phyloP scores from a whole-genome alignment of 179 eudicot species.

The Beta corolliflora region DNA sequence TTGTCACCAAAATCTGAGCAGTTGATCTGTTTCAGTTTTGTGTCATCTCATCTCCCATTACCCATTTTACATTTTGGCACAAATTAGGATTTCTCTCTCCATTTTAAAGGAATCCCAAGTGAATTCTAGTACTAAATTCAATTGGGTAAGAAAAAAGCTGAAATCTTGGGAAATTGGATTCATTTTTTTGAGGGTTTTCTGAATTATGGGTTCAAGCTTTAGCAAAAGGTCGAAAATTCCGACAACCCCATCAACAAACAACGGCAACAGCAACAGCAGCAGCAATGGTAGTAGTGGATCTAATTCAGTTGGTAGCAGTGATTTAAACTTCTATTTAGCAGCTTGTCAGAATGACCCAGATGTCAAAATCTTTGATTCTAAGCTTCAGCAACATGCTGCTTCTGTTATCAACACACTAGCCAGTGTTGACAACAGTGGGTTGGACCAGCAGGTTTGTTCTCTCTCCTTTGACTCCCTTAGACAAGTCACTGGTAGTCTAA shows the following conservation, averaged over 20 bases:
- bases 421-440: slow-evolving; percentile 9
- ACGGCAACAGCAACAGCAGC: background rate
- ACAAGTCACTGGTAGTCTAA: slow-evolving; percentile 41
- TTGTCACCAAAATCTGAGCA: background rate
- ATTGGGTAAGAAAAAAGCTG: background rate
- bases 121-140: background rate
- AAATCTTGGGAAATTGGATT: background rate
- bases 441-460: slow-evolving; percentile 23
- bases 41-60: slow-evolving; percentile 3
- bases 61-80: slow-evolving; percentile 10
- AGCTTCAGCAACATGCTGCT: slow-evolving; percentile 28
- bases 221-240: slow-evolving; percentile 35
- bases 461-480: slow-evolving; percentile 54
- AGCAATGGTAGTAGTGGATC: slow-evolving; percentile 23
- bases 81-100: slow-evolving; percentile 1
- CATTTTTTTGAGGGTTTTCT: slow-evolving; percentile 16
- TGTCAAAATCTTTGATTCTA: slow-evolving; percentile 34
- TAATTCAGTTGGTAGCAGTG: slow-evolving; percentile 22
- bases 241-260: slow-evolving; percentile 23
- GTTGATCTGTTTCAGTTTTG: background rate
- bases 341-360: slow-evolving; percentile 41
- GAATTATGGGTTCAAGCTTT: slow-evolving; percentile 34
- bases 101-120: background rate
- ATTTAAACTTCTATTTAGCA: slow-evolving; percentile 35
- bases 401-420: slow-evolving; percentile 26